Evolutionary conservation across 108 stramenopile species (phyloP).

Genomic region (Nitzschia sp.): DNA sequence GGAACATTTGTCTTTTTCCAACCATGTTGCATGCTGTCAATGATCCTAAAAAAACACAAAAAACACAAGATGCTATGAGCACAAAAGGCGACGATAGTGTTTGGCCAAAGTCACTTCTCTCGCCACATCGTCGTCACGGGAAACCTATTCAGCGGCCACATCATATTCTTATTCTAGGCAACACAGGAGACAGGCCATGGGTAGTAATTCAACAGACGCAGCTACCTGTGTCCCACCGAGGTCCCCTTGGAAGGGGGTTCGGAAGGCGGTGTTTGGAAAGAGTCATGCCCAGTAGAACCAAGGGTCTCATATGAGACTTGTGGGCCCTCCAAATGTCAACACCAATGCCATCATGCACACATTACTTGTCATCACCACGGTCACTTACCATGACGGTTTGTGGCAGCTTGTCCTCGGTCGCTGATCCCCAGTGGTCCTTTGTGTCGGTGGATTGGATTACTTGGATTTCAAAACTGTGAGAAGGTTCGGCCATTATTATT

Average conservation of each 20-base stretch:
- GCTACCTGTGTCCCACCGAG: slow-evolving; percentile 20
- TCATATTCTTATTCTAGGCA: slow-evolving; percentile 32
- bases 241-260: background rate
- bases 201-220: slow-evolving; percentile 3
- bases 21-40: background rate
- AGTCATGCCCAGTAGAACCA: background rate
- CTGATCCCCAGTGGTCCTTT: too few relatives aligned
- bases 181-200: slow-evolving; percentile 35
- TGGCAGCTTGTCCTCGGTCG: too few relatives aligned
- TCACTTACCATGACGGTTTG: too few relatives aligned
- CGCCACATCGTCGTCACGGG: slow-evolving; percentile 74
- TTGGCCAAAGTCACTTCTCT: slow-evolving; percentile 76
- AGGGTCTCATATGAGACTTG: too few relatives aligned
- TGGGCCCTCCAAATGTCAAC: too few relatives aligned
- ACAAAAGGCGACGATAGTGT: slow-evolving; percentile 26
- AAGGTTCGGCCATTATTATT: too few relatives aligned
- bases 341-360: too few relatives aligned
- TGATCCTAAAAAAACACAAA: background rate
- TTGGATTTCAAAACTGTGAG: too few relatives aligned
- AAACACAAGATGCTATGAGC: background rate
- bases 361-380: too few relatives aligned
- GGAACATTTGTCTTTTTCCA: background rate
- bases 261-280: too few relatives aligned
- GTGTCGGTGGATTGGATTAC: too few relatives aligned
- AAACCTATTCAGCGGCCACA: slow-evolving; percentile 63